Base-by-base conservation (phyloP, 495 filamentous ascomycete genomes). In the Hypomontagnella submonticulosa region DNA sequence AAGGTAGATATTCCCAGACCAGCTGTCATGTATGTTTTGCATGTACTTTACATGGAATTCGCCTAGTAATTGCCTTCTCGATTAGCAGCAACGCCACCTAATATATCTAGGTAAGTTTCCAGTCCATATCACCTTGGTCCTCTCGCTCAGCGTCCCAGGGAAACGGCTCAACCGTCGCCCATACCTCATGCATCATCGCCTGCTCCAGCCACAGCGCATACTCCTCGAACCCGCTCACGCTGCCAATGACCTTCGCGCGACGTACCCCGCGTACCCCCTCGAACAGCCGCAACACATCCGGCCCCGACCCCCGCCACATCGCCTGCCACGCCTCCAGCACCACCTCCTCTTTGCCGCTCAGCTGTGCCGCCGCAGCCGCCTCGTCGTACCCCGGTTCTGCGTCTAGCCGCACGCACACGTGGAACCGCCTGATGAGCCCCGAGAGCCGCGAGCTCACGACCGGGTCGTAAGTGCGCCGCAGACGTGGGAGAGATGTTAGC, bases 231-330 rank as follows among this genome's bases (percentile, higher is more conserved):
- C 70, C 70, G 10, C 66, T 70, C 4, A 80, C 66, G 57, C 76
- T 79, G 6, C 84, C 83, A 11, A 63, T 41, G 11, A 87, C 71
- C 12, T 62, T 63, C 9, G 77, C 79, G 27, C 54, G 67, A 40
- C 78, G 55, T 8, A 86, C 82, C 0, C 81, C 84, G 27, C 84
- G 68, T 1, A 87, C 79, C 6, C 74, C 79, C 66, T 82, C 81
- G 61, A 87, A 85, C 52, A 76, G 66, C 33, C 68, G 70, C 57
- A 86, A 71, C 12, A 71, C 75, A 12, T 66, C 72, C 44, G 74
- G 74, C 27, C 77, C 77, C 30, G 63, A 67, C 27, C 75, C 75
- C 30, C 75, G 75, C 64, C 79, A 84, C 63, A 75, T 72, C 6
- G 77, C 67, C 68, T 82, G 81, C 63, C 76, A 81, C 0, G 80